Base-by-base conservation (phyloP, 306 rosid genomes). In the Quercus robur region DNA sequence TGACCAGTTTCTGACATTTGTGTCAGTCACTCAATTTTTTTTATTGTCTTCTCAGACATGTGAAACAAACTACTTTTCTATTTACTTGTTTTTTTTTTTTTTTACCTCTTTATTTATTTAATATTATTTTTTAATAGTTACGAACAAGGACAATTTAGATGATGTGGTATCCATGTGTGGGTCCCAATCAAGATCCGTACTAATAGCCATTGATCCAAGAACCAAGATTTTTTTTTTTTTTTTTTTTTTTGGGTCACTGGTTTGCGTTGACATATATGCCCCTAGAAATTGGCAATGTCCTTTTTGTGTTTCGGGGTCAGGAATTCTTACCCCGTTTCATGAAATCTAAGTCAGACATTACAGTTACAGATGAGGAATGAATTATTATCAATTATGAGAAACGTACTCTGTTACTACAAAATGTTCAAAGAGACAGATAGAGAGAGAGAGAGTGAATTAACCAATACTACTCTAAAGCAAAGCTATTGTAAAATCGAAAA, bases 21-120 rank as follows among this genome's bases (percentile, higher is more conserved):
- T 68, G 67, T 81, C 80, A 67, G 78, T 82, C 80, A 78, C 80
- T 79, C 68, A 31, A 38, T 38, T 7, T 38, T 38, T 84, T 10
- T 74, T 38, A 84, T 35, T 5, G 25, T 57, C 25, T 38, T 38
- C 61, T 35, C 80, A 85, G 87, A 83, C 92, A 85, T 85, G 92
- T 88, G 94, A 81, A 4, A 56, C 74, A n/a, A 71, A 61, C n/a
- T 8, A 15, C 21, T 56, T 8, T 12, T 33, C 49, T 62, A 6
- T 70, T 35, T 3, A 5, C 15, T 23, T 7, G 0, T 44, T 17
- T 76, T 70, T 13, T 18, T 49, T 19, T n/a, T 38, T 20, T 20
- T 62, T 62, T 5, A 66, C 2, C 4, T 66, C 0, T 28, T 28
- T 17, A 66, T 35, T 35, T 35, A 1, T 35, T 35, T 35, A 35